A percentile compares a stretch with the other conserved stretches of the same genome.
Conservation (phyloP, 352 stramenopile genomes). For the Globisporangium takayamanum region DNA sequence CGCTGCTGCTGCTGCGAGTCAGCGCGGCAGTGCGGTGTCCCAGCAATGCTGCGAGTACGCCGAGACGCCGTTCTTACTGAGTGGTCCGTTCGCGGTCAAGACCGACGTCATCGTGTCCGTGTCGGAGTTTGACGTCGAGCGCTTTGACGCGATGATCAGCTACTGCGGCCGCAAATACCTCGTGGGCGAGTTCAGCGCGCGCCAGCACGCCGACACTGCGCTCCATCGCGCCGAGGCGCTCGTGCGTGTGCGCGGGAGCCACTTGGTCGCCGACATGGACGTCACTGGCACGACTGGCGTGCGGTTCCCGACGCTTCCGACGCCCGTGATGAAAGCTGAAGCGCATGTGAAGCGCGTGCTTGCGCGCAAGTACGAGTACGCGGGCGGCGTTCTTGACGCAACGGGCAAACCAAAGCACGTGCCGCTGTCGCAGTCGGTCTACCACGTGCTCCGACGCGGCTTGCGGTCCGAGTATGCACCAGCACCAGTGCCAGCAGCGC, state of each 20-base stretch:
- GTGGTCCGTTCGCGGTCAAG: slow-evolving; percentile 40
- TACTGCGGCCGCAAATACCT: slow-evolving; percentile 44
- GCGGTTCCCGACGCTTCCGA: slow-evolving; percentile 31
- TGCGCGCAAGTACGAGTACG: slow-evolving; percentile 46
- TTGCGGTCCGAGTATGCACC: slow-evolving; percentile 9
- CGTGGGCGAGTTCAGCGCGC: slow-evolving; percentile 41
- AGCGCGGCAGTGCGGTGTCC: background rate
- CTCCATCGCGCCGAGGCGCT: slow-evolving; percentile 30
- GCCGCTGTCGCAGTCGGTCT: slow-evolving; percentile 42
- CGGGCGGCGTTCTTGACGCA: slow-evolving; percentile 27
- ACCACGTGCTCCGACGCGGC: slow-evolving; percentile 19
- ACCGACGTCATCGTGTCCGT: slow-evolving; percentile 33
- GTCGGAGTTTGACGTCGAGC: slow-evolving; percentile 40
- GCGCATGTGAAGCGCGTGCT: slow-evolving; percentile 32
- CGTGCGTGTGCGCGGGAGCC: slow-evolving; percentile 27
- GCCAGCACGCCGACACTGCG: slow-evolving; percentile 37
- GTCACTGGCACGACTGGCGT: slow-evolving; percentile 14
- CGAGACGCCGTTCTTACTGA: slow-evolving; percentile 22
- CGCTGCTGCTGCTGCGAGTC: background rate
- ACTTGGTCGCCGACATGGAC: slow-evolving; percentile 23
- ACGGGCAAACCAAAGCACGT: slow-evolving; percentile 22
- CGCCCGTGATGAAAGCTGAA: slow-evolving; percentile 36
- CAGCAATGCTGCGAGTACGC: slow-evolving; percentile 33
- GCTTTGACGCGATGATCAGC: slow-evolving; percentile 33
- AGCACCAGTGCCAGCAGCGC: background rate